Conservation (phyloP, 2,329 filamentous ascomycete genomes). For the Colletotrichum tropicicola region DNA sequence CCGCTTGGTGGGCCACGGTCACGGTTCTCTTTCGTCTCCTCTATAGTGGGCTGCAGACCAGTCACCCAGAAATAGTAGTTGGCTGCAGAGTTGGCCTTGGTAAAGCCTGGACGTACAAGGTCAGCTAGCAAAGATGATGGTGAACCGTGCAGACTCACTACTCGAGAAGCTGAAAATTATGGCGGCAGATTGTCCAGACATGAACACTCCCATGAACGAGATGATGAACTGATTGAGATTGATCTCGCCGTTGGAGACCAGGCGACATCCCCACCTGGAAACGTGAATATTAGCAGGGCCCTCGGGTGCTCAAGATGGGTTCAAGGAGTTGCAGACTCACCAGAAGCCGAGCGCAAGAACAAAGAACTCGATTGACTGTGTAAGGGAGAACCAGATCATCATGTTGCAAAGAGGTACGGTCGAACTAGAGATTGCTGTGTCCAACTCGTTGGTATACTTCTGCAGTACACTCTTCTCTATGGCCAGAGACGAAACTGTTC, state of each 20-base stretch:
- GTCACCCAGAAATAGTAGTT: conserved; percentile 48
- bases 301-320: too few species aligned
- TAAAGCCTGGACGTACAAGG: conserved; percentile 43
- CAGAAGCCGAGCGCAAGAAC: conserved; percentile 46
- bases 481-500: conserved; percentile 52
- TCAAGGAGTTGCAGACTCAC: conserved; percentile 34
- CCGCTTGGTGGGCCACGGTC: neutral
- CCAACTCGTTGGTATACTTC: conserved; percentile 43
- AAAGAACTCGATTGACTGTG: conserved; percentile 42
- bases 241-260: conserved; percentile 24
- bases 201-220: conserved; percentile 43
- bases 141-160: conserved; percentile 8
- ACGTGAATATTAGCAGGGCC: neutral
- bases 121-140: too few species aligned
- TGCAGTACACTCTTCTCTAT: conserved; percentile 39
- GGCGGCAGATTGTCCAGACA: conserved; percentile 28
- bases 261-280: conserved; percentile 12
- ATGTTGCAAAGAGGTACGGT: neutral
- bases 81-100: conserved; percentile 46
- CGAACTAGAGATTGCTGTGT: conserved; percentile 27
- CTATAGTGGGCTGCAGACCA: conserved; percentile 30
- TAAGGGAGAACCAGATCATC: conserved; percentile 34
- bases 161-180: conserved; percentile 11
- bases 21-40: conserved; percentile 34
- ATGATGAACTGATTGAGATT: conserved; percentile 33